Percentiles rank a stretch among this genome's conserved stretches.
phyloP scores from a whole-genome alignment of 768 basidiomycete genomes.

The Lyophyllum shimeji region DNA sequence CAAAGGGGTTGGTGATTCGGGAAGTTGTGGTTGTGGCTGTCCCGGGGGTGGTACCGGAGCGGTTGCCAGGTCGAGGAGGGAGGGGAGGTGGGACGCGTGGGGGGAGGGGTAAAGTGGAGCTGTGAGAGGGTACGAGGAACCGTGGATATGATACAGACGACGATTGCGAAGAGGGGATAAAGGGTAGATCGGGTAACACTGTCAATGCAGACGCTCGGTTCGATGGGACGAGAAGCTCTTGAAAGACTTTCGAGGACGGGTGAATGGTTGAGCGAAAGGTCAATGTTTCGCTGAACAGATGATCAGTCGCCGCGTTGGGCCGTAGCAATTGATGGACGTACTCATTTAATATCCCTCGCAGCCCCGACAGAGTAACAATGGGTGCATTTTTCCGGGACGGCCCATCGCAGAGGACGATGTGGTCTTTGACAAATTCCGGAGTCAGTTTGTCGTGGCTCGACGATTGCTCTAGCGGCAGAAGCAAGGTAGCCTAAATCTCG shows the following conservation, averaged over 20 bases:
- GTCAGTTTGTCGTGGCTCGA: constrained; percentile 58
- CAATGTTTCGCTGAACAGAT: constrained; percentile 33
- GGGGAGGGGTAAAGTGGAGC: constrained; percentile 45
- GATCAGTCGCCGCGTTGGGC: not conserved
- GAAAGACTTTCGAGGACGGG: constrained; percentile 39
- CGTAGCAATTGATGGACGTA: constrained; percentile 31
- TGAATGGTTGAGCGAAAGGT: constrained; percentile 45
- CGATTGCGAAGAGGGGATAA: constrained; percentile 24
- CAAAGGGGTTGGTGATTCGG: constrained; percentile 72
- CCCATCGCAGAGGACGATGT: constrained; percentile 67
- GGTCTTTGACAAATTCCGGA: constrained; percentile 79
- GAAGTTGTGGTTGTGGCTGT: constrained; percentile 27
- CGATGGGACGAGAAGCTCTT: constrained; percentile 34
- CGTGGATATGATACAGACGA: constrained; percentile 42
- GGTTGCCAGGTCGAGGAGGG: constrained; percentile 36
- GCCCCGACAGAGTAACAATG: constrained; percentile 79
- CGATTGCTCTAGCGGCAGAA: constrained; percentile 70
- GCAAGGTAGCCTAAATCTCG: constrained; percentile 63
- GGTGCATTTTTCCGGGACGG: constrained; percentile 45
- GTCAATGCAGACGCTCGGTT: constrained; percentile 31
- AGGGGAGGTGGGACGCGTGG: constrained; percentile 47
- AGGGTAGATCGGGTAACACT: constrained; percentile 57
- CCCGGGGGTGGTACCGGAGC: constrained; percentile 19
- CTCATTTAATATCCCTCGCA: constrained; percentile 70
- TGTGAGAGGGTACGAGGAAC: constrained; percentile 41